A percentile compares a stretch with the other conserved stretches of the same genome.
These are phyloP conservation scores for Huntiella bhutanensis DNA, from an alignment of 2,329 filamentous ascomycete genomes.

Conservation along the genomic window DNA sequence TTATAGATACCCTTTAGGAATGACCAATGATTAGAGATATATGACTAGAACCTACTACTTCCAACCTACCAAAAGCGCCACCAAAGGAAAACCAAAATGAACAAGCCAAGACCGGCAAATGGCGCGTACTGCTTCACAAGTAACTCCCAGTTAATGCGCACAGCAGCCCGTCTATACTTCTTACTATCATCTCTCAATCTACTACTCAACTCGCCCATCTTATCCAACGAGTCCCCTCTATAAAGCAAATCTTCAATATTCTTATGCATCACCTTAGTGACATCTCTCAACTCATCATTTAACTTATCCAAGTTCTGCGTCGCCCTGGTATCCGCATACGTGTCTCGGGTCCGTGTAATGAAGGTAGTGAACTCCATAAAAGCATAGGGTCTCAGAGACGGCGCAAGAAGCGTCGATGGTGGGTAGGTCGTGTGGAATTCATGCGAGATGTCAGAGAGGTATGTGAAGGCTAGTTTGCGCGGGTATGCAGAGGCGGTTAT, in stretches of 20 bases:
- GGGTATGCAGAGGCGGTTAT: conserved; percentile 90
- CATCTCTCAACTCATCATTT: conserved; percentile 92
- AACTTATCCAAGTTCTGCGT: conserved; percentile 85
- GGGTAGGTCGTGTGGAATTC: conserved; percentile 85
- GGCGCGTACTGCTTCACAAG: conserved; percentile 93
- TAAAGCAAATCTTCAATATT: conserved; percentile 98
- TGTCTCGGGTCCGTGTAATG: conserved; percentile 79
- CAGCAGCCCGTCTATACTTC: conserved; percentile 83
- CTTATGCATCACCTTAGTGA: conserved; percentile 99
- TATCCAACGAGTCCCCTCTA: conserved; percentile 78
- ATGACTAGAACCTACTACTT: neutral
- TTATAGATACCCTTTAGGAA: conserved; percentile 2
- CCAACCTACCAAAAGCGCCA: conserved; percentile 66
- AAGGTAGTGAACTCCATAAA: conserved; percentile 98
- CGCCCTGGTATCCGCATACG: conserved; percentile 82
- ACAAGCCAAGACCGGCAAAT: conserved; percentile 59
- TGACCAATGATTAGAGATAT: neutral
- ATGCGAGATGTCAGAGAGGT: conserved; percentile 75
- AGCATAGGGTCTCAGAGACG: conserved; percentile 70
- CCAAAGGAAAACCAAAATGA: conserved; percentile 75
- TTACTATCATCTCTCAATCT: conserved; percentile 78
- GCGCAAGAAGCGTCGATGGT: conserved; percentile 49
- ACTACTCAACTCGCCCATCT: conserved; percentile 89
- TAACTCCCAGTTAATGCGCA: conserved; percentile 95
- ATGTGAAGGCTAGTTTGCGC: conserved; percentile 95